These are phyloP conservation scores for Aureobasidium sp. DNA, from an alignment of 2,329 filamentous ascomycete species.

Conservation along the genomic window DNA sequence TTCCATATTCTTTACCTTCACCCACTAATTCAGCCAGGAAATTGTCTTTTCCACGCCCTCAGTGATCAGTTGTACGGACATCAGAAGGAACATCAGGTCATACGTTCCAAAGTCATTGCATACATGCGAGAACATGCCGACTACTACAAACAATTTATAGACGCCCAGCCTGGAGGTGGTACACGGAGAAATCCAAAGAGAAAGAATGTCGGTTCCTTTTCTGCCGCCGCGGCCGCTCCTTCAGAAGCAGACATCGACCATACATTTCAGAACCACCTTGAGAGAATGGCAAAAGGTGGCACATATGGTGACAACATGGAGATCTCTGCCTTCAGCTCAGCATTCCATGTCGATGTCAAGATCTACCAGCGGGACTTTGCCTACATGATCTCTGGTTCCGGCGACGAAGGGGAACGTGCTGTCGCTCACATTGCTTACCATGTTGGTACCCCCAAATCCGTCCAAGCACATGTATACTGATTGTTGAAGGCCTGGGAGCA, in stretches of 20 bases:
- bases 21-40: conserved; percentile 41
- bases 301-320: conserved; percentile 63
- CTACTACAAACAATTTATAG: conserved; percentile 60
- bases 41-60: conserved; percentile 63
- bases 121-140: conserved; percentile 55
- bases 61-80: conserved; percentile 60
- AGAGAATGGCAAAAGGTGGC: conserved; percentile 52
- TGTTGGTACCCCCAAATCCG: conserved; percentile 38
- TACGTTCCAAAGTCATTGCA: conserved; percentile 53
- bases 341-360: conserved; percentile 55
- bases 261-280: conserved; percentile 50
- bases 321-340: conserved; percentile 58
- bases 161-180: conserved; percentile 47
- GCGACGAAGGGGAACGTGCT: conserved; percentile 23
- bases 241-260: conserved; percentile 47
- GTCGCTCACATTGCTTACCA: conserved; percentile 57
- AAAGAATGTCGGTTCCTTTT: conserved; percentile 45
- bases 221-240: conserved; percentile 41
- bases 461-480: conserved; percentile 3
- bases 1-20: conserved; percentile 17
- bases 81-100: conserved; percentile 50
- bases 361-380: conserved; percentile 52
- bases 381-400: conserved; percentile 43
- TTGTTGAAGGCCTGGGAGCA: conserved; percentile 53
- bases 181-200: conserved; percentile 53